Base-by-base conservation (phyloP, 805 yeast genomes). In the Sungouiella thailandica region DNA sequence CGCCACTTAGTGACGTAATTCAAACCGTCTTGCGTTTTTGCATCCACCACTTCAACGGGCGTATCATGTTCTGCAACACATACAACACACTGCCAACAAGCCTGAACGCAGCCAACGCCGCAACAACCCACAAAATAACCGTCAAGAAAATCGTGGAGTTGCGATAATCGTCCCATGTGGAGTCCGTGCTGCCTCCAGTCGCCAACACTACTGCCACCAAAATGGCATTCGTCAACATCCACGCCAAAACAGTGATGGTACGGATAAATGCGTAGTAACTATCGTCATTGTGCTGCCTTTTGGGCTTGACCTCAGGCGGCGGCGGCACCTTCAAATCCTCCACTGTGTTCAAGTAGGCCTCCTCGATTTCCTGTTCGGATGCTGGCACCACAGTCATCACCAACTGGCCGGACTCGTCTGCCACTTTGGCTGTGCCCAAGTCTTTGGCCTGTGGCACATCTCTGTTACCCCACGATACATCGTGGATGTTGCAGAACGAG, bases 381-480 rank as follows among this genome's bases (percentile, higher is more conserved):
- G 89, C 85, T 7, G 96, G 95, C 20, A 53, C 66, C 28, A 63
- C 56, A 11, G 48, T 44, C 58, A 62, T 62, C 28, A 67, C 62
- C 47, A 67, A 51, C 35, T 62, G 63, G 7, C 49, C 50, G 36
- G 62, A 65, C 34, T 57, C 60, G 33, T 62, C 60, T 2, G 58
- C 70, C 3, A 85, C 55, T 49, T 81, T 84, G 16, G 95, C 96
- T 28, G 81, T 78, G 40, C 97, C 97, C 49, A 93, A 69, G 57
- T 74, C 95, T 61, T 67, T 75, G 53, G 67, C 77, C 32, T 47
- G 49, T 8, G 76, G 78, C 32, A 80, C 86, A 30, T 95, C 96
- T 57, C 89, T 86, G 4, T 96, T 90, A 56, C 97, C 97, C 97
- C 97, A 90, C 5, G 96, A 84, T 30, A 90, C 80, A 65, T 90